Base-by-base conservation (phyloP, 192 early-diverging fungal genomes). In the Physocladia obscura region DNA sequence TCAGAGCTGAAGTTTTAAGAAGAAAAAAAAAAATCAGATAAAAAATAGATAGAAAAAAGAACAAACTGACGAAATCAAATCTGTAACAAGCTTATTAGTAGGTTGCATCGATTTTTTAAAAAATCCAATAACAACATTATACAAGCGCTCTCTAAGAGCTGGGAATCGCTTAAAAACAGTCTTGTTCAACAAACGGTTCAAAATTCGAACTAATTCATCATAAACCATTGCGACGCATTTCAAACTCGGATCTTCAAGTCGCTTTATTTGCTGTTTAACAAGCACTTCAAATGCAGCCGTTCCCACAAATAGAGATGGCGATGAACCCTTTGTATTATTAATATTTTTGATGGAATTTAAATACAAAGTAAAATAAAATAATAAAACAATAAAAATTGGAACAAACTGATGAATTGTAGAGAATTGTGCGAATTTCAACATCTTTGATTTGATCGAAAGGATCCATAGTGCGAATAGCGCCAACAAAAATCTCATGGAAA, bases 401-500 rank as follows among this genome's bases (percentile, higher is more conserved):
- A 44, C 67, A 73, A 77, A 89, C 89, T 26, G 93, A 94, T 31
- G 95, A 94, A 82, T 98, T 99, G 87, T 97, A 98, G 58, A 98
- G 82, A 52, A 98, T 96, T 30, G 93, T 98, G 57, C 98, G 89
- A 74, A 99, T 99, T 76, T 99, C 98, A 5, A 91, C 86, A 77
- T 99, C 96, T 81, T 99, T 98, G 76, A 97, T 90, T 72, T 98
- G 94, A 70, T 99, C 98, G 74, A 99, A 93, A 11, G 96, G 95
- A 78, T 99, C 96, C 74, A 99, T 92, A 29, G 85, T 80, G 68
- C 96, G 94, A 72, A 99, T 83, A 50, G 94, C 94, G 71, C 88
- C 88, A 35, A 90, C 81, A 76, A 87, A 99, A 49, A 98, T 91
- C 74, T 99, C 98, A 79, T 99, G 96, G 80, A 98, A 98, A 5